These are phyloP conservation scores for Uronychia binucleata DNA, from an alignment of 73 alveolate genomes.

Conservation along the genomic window DNA sequence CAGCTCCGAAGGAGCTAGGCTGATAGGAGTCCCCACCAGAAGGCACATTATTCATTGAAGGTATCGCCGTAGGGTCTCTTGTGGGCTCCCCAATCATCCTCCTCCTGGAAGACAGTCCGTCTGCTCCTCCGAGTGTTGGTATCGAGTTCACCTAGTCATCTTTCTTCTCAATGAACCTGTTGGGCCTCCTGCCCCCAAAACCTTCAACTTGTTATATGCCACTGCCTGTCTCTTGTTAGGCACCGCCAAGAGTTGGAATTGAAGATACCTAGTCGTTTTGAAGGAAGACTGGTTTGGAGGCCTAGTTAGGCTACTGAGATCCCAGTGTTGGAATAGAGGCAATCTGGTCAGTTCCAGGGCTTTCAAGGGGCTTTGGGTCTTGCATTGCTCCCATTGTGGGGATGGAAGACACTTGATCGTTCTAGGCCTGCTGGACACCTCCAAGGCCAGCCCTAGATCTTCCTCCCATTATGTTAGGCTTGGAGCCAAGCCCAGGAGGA, in stretches of 20 bases:
- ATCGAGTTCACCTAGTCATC: neutral
- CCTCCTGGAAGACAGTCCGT: neutral
- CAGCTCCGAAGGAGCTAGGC: neutral
- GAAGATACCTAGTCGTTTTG: neutral
- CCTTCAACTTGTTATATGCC: neutral
- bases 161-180: neutral
- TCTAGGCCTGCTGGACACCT: neutral
- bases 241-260: neutral
- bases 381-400: neutral
- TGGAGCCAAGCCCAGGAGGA: too few relatives aligned
- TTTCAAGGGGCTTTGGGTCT: neutral
- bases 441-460: neutral
- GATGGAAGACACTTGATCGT: neutral
- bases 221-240: neutral
- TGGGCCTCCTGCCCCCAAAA: neutral
- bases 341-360: neutral
- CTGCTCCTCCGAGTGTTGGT: neutral
- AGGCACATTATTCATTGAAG: neutral
- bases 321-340: neutral
- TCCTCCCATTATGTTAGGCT: neutral
- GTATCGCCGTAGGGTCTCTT: neutral
- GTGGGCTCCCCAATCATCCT: neutral
- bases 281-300: too few relatives aligned
- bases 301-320: neutral
- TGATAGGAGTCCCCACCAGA: neutral